Evolutionary conservation across 2,329 filamentous ascomycete species (phyloP).

Genomic region (Colletotrichum sp.): DNA sequence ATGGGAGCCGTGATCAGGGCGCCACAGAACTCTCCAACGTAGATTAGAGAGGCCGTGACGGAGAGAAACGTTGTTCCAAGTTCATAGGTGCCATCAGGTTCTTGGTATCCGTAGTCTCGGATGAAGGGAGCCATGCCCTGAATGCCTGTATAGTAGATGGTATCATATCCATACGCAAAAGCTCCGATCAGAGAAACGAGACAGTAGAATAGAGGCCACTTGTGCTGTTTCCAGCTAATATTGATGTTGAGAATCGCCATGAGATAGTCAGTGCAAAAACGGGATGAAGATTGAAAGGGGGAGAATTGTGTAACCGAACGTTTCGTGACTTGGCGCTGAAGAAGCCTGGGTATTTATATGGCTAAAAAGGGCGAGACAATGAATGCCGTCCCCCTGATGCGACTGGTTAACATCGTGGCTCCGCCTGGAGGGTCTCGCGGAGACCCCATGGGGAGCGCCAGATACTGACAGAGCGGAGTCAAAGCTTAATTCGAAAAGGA

Average conservation of each 20-base stretch:
- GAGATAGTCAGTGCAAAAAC: neutral
- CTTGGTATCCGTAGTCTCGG: neutral
- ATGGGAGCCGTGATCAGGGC: conserved; percentile 38
- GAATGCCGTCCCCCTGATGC: neutral
- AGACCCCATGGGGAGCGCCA: neutral
- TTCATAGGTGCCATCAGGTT: neutral
- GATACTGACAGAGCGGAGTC: neutral
- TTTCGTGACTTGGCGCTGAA: neutral
- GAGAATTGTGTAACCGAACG: neutral
- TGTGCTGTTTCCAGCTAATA: neutral
- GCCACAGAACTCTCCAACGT: conserved; percentile 41
- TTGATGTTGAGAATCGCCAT: neutral
- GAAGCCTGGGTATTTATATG: neutral
- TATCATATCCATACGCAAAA: neutral
- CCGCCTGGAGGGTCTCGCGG: neutral
- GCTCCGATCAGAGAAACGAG: neutral
- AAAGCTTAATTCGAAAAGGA: neutral
- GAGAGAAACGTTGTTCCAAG: neutral
- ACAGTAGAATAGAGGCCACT: neutral
- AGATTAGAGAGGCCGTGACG: conserved; percentile 42
- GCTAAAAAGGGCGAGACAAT: neutral
- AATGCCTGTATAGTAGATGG: neutral
- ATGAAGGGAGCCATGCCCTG: neutral
- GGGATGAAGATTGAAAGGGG: neutral
- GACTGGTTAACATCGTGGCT: neutral